Evolutionary conservation across 768 basidiomycete genomes (phyloP).

Genomic region (Obba rivulosa): DNA sequence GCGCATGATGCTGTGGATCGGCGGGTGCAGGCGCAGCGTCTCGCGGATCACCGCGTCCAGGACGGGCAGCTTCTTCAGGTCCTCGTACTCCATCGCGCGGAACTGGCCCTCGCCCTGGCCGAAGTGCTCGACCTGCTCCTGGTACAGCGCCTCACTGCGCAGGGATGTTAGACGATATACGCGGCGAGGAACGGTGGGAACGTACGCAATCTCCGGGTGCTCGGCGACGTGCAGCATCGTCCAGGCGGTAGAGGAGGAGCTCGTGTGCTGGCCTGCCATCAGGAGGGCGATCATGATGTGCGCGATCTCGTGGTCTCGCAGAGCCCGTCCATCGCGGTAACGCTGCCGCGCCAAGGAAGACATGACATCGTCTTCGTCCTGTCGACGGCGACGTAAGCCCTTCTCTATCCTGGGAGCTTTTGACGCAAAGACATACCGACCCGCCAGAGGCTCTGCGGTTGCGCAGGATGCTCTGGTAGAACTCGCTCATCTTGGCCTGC

Average conservation of each 20-base stretch:
- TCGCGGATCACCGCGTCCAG: conserved; percentile 91
- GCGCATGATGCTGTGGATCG: conserved; percentile 94
- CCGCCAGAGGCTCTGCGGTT: conserved; percentile 53
- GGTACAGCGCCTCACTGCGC: conserved; percentile 70
- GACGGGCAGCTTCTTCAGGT: conserved; percentile 74
- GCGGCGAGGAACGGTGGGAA: conserved; percentile 13
- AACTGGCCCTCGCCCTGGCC: conserved; percentile 75
- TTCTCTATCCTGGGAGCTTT: neutral
- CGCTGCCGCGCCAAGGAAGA: conserved; percentile 75
- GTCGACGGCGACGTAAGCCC: conserved; percentile 18
- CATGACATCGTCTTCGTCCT: conserved; percentile 89
- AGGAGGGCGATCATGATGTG: conserved; percentile 98
- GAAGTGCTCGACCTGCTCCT: conserved; percentile 85
- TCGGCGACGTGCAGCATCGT: conserved; percentile 80
- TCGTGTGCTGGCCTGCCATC: conserved; percentile 99
- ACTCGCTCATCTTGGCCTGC: conserved; percentile 89
- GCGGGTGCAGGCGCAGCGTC: conserved; percentile 89
- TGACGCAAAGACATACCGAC: conserved; percentile 29
- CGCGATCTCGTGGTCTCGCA: conserved; percentile 89
- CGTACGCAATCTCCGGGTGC: conserved; percentile 69
- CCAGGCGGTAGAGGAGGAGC: conserved; percentile 91
- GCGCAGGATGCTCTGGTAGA: conserved; percentile 83
- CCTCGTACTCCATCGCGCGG: conserved; percentile 79
- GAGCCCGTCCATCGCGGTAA: conserved; percentile 73
- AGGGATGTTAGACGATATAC: neutral